Percentiles rank a stretch among this genome's conserved stretches.
Conservation (phyloP, 1,139 yeast species). For the Entelexis sorbosivorans region DNA sequence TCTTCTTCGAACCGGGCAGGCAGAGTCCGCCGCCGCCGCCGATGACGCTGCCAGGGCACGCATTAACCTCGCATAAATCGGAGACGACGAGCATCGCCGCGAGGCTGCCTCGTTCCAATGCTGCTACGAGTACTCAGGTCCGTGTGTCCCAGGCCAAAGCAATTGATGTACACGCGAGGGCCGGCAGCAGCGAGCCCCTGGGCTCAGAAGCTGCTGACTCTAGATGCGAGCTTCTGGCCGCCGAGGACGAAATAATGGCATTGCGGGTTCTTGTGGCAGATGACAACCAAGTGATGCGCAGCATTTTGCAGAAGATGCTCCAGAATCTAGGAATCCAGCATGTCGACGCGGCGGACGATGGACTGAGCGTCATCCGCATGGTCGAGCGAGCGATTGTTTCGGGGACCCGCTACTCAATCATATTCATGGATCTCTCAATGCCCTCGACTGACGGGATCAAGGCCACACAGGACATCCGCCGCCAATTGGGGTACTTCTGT, state of each 20-base stretch:
- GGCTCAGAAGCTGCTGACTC: neutral
- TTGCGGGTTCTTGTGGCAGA: conserved; percentile 70
- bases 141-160: no score
- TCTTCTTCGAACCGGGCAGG: neutral
- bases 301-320: conserved; percentile 77
- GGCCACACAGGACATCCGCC: conserved; percentile 66
- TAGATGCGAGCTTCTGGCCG: neutral
- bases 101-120: no score
- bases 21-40: no score
- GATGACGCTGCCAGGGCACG: no score
- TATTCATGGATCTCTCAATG: conserved; percentile 97
- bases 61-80: no score
- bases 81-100: no score
- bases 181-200: no score
- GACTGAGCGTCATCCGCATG: conserved; percentile 69
- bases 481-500: conserved; percentile 48
- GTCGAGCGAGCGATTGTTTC: conserved; percentile 43
- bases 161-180: no score
- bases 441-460: conserved; percentile 79
- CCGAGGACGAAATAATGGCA: neutral
- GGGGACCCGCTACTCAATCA: conserved; percentile 45
- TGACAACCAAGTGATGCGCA: conserved; percentile 84
- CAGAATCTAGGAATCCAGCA: conserved; percentile 62
- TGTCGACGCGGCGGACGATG: conserved; percentile 72
- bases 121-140: no score